Base-by-base conservation (phyloP, 805 yeast genomes). In the Wickerhamomyces bisporus region DNA sequence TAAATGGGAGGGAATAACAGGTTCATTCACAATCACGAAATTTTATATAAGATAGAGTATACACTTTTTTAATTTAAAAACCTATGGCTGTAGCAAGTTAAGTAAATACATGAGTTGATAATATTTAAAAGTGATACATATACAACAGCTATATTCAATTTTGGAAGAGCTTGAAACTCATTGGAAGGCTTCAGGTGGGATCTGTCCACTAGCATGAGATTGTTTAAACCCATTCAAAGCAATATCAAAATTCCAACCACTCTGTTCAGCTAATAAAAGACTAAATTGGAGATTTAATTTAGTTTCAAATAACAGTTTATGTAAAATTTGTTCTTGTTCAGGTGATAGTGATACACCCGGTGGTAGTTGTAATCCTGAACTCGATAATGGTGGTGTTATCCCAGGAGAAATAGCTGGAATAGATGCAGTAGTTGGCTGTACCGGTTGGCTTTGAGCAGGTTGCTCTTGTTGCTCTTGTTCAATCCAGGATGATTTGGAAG, bases 241-340 rank as follows among this genome's bases (percentile, higher is more conserved):
- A 37, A 66, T 70, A 20, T 75, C 78, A 49, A 77, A 80, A 58
- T 85, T 82, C 89, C 94, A 89, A 38, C 75, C 72, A 52, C 95
- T 86, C 59, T 88, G 96, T 57, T 87, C 88, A 40, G 88, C 81
- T 28, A 93, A 71, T 84, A 89, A 76, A 20, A 79, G 64, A 0
- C 91, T 85, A 58, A 79, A 89, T 50, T 85, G 84, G n/a, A 84
- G 67, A 48, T 75, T 88, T 48, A 89, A 66, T 34, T 79, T 77
- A 0, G 97, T 89, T 45, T 82, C 86, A 20, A 71, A 58, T 62
- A 82, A 75, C 18, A 91, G 62, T 51, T 74, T 81, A 17, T 73
- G 70, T 14, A 86, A 69, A 5, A 86, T 59, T 40, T 79, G 81
- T 45, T 81, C 77, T 56, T 84, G 94, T 32, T 80, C 80, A 0